Evolutionary conservation across 2,329 filamentous ascomycete species (phyloP), one percentile per base, ranked within the genome.

Genomic region (Fusarium sp.): DNA sequence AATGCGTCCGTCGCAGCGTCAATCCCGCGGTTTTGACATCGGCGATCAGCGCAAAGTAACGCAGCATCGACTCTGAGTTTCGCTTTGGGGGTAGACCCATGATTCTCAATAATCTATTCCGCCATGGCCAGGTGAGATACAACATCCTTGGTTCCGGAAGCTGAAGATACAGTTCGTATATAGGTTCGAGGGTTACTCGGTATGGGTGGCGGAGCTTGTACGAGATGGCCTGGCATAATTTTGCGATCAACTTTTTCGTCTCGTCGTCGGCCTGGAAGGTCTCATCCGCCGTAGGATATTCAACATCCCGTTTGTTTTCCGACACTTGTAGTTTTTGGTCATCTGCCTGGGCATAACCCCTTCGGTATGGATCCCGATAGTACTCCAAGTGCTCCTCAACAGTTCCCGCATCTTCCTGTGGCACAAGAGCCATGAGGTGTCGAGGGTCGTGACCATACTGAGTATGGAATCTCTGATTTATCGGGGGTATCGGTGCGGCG

Each of bases 1-100:
- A 99, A 78, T 97, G 90, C 1, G 86, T 83, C 10, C 83, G 84
- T 2, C 86, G 88, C 61, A 98, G 84, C 1, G 91, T 88, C 48
- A 97, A 89, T 5, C 90, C 89, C n/a, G 90, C 88, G 59, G 86
- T 86, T 76, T 93, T 92, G 83, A 97, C 92, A 77, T 99, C 95
- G 71, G 95, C 91, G 24, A 98, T 86, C 30, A 98, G 85, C 10
- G 91, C 90, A 71, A 98, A 91, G 82, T 95, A 98, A 61, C 93
- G 91, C 76, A 93, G 85, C 92, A 95, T 97, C 51, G 90, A 87
- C 71, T 82, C 85, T 22, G 87, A 81, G 55, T 87, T 83, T 64
- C 89, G 88, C 42, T 86, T 86, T 55, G 88, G 85, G 14, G 90
- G 88, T 50, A 89, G 87, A 26, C 92, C 91, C 70, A 97, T 88